Conservation (phyloP, 176 grass and related monocot genomes). For the Oryza australiensis region DNA sequence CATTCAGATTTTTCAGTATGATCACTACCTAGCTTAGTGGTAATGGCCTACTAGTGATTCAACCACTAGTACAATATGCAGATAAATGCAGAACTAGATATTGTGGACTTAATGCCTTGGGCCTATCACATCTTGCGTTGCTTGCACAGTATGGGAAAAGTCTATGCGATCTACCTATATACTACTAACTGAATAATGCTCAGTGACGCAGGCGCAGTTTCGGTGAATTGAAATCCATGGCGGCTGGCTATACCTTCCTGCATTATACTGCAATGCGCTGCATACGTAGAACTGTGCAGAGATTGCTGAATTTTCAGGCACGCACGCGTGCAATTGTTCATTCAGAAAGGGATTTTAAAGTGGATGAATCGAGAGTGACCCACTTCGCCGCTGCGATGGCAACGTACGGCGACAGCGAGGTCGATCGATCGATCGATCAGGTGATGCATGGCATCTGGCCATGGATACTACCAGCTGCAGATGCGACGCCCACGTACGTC, state of each 20-base stretch:
- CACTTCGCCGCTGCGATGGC: slow-evolving; percentile 44
- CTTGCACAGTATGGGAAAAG: background rate
- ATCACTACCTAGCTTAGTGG: background rate
- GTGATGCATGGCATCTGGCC: slow-evolving; percentile 39
- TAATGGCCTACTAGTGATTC: slow-evolving; percentile 6
- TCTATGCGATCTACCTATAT: background rate
- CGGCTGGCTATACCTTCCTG: background rate
- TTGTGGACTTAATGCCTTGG: background rate
- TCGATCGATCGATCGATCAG: slow-evolving; percentile 5
- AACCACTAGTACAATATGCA: background rate
- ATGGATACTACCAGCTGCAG: background rate
- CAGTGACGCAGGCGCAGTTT: slow-evolving; percentile 13
- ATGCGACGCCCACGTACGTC: background rate
- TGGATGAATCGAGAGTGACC: slow-evolving; percentile 37
- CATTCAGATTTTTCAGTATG: background rate
- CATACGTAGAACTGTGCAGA: background rate
- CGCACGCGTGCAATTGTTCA: background rate
- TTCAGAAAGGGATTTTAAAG: background rate
- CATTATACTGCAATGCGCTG: background rate
- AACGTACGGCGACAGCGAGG: slow-evolving; percentile 35
- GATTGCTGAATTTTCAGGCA: background rate
- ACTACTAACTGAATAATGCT: slow-evolving; percentile 26
- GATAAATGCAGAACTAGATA: background rate
- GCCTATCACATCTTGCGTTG: background rate
- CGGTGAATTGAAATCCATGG: background rate